phyloP scores from a whole-genome alignment of 495 filamentous ascomycete species.

The Corynascus novoguineensis region DNA sequence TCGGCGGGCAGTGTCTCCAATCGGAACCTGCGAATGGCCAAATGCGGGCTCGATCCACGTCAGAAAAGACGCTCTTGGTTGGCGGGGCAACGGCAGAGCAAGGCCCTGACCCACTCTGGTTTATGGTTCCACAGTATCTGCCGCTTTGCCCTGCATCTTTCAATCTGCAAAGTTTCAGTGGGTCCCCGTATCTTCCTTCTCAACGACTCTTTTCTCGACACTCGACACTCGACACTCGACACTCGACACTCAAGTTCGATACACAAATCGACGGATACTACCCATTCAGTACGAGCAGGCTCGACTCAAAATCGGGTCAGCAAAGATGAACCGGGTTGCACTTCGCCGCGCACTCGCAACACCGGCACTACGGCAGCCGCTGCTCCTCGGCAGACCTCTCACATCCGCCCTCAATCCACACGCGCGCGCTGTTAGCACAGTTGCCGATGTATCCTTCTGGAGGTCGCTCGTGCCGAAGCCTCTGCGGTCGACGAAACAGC shows the following conservation, averaged over 20 bases:
- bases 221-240: neutral
- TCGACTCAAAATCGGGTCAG: neutral
- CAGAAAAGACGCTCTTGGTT: constrained; percentile 2
- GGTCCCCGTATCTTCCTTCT: constrained; percentile 9
- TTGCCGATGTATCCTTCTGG: constrained; percentile 62
- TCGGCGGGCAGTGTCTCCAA: neutral
- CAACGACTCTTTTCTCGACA: neutral
- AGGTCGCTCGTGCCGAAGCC: constrained; percentile 56
- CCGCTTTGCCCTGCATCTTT: neutral
- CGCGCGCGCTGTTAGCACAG: constrained; percentile 23
- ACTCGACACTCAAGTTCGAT: too few species aligned
- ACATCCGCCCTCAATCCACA: neutral
- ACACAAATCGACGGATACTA: too few species aligned
- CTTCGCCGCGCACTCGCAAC: constrained; percentile 5
- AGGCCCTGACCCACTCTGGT: too few species aligned
- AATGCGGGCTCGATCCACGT: constrained; percentile 3
- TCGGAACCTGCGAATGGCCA: constrained; percentile 4
- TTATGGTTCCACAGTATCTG: neutral
- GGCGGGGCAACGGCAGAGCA: constrained; percentile 9
- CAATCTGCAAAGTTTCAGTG: constrained; percentile 7
- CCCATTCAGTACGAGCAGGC: too few species aligned
- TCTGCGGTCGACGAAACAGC: constrained; percentile 22
- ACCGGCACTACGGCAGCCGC: constrained; percentile 5
- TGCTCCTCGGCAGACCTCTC: neutral
- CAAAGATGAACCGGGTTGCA: constrained; percentile 16